Base-by-base conservation (phyloP, 2,329 filamentous ascomycete genomes). In the Zasmidium citrigriseum region DNA sequence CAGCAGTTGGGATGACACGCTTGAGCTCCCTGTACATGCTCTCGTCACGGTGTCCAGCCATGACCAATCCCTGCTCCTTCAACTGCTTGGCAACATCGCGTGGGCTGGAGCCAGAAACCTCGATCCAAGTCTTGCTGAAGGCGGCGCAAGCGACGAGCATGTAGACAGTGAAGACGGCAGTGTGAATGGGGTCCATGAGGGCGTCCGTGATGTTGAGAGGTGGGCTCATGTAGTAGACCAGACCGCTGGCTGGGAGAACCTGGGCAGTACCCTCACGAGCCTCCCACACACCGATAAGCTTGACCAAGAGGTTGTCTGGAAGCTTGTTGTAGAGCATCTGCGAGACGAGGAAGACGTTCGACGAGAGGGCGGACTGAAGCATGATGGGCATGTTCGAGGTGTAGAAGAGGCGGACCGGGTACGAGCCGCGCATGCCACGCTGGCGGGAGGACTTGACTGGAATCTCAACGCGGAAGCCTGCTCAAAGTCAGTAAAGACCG, bases 381-480 rank as follows among this genome's bases (percentile, higher is more conserved):
- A 99, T 99, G 81, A 99, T 99, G 75, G 95, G 95, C 96, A 99
- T 99, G 89, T 99, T 99, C 77, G 93, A 97, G 75, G 95, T 99
- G 83, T 99, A 99, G 87, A 99, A 99, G 60, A 99, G 90, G 74
- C 96, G 93, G 77, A 99, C 87, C 72, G 95, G 95, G 86, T 98
- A 99, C 44, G 93, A 96, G 73, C 93, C 96, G 72, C 95, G 93
- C 76, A 96, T 95, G 79, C 95, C 95, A 84, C 95, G 93, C 86
- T 99, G 95, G 81, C 95, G 93, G 71, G 92, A 93, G 61, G 93
- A 97, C 88, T 99, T 99, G 85, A 99, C 95, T 64, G 96, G 96
- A 75, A 99, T 99, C 83, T 99, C 95, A 74, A 99, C 95, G 68
- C 95, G 95, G 91, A 99, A 98, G 67, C 95, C 93, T 82, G 96